Evolutionary conservation across 2,329 filamentous ascomycete species (phyloP), one percentile per base, ranked within the genome.

Genomic region (Chrysosporium queenslandicum): DNA sequence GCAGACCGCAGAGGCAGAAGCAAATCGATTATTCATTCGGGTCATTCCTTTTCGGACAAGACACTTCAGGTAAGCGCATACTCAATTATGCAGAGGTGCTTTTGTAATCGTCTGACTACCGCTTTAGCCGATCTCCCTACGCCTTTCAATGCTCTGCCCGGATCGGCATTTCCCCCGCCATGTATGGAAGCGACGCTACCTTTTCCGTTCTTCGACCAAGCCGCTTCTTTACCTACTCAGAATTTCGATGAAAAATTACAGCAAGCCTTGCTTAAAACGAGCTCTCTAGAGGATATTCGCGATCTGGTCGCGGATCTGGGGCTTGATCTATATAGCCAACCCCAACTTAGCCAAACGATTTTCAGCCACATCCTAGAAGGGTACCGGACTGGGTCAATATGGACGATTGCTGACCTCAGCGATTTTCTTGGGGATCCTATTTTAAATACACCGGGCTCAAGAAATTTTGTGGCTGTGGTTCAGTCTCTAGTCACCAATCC

Each of bases 401-500:
- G 52, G 56, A 46, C 53, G 46, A 30, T 58, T n/a, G 40, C 55
- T 4, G 63, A 69, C 37, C 55, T 64, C 1, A 45, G 65, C 20
- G 42, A 54, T 7, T 71, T 71, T 43, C 46, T 71, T 37, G 61
- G 65, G 42, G 68, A 71, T 49, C 61, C 65, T 0, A 62, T 58
- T 14, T 46, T 71, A 32, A 71, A 71, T 52, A 59, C 63, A 6
- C 56, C 56, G 7, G 65, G 65, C 5, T 63, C 68, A 4, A 61
- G 63, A 1, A 71, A 71, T 54, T 70, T 68, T 46, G 45, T 62
- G 12, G 54, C 56, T 4, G 57, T 63, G 8, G 58, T 70, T 14
- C 52, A 66, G 21, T 45, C 63, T 49, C 60, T 65, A 34, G 45
- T 58, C 21, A 53, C 51, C n/a, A 52, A 55, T 3, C 58, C 61